Percentiles rank a stretch among this genome's conserved stretches.
phyloP scores from a whole-genome alignment of 106 monocot species.

The Iris macrosiphon region DNA sequence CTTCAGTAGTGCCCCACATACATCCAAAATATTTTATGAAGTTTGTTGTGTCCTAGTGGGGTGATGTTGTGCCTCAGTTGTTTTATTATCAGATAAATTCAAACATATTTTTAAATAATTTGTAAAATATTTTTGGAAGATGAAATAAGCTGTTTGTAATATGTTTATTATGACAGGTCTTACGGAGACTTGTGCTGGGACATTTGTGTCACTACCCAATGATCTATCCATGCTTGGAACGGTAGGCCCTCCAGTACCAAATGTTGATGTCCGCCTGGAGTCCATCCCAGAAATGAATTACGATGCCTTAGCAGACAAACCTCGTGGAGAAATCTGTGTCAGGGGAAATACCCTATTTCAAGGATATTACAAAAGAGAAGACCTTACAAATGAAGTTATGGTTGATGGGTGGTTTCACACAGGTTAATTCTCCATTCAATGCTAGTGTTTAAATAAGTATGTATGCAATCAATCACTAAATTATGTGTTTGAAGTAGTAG shows the following conservation, averaged over 20 bases:
- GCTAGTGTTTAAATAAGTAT: too few relatives aligned
- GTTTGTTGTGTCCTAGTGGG: too few relatives aligned
- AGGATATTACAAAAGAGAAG: slow-evolving; percentile 94
- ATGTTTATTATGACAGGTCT: slow-evolving; percentile 59
- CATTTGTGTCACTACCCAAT: slow-evolving; percentile 84
- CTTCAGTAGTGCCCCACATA: too few relatives aligned
- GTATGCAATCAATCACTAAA: too few relatives aligned
- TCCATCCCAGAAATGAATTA: slow-evolving; percentile 96
- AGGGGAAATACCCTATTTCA: slow-evolving; percentile 84
- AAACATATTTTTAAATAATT: too few relatives aligned
- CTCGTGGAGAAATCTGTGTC: slow-evolving; percentile 85
- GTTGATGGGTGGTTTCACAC: slow-evolving; percentile 98
- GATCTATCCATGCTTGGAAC: slow-evolving; percentile 75
- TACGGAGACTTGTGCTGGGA: slow-evolving; percentile 88
- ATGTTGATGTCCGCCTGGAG: slow-evolving; percentile 78
- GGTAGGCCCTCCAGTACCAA: slow-evolving; percentile 84
- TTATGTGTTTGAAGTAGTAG: too few relatives aligned
- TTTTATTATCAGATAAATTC: too few relatives aligned
- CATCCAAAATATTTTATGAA: too few relatives aligned
- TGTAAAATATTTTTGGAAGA: too few relatives aligned
- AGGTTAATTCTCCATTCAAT: too few relatives aligned
- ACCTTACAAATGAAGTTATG: slow-evolving; percentile 80
- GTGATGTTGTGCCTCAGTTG: too few relatives aligned
- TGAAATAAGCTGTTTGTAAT: too few relatives aligned
- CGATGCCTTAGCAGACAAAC: slow-evolving; percentile 59